Evolutionary conservation across 2,329 filamentous ascomycete genomes (phyloP).

Genomic region (Beauveria scarabaeidicola): DNA sequence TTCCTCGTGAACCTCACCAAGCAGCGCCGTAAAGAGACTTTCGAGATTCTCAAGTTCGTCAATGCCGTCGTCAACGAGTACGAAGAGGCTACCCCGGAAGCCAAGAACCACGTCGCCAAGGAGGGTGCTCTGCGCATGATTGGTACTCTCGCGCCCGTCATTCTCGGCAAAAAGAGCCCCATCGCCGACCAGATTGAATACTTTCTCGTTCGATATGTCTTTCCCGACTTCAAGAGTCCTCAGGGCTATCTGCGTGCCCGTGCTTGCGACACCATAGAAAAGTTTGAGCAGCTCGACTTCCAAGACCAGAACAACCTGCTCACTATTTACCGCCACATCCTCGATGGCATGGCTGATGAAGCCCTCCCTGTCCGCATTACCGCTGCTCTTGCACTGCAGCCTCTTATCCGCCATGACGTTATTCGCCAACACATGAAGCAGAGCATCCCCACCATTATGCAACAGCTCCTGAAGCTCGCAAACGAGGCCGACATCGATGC

Average conservation of each 20-base stretch:
- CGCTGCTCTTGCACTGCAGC: slow-evolving; percentile 86
- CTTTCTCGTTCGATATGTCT: slow-evolving; percentile 96
- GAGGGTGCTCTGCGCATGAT: slow-evolving; percentile 97
- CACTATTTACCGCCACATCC: slow-evolving; percentile 90
- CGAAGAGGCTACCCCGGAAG: slow-evolving; percentile 70
- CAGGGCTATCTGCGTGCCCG: slow-evolving; percentile 90
- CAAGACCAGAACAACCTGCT: slow-evolving; percentile 93
- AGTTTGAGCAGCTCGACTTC: slow-evolving; percentile 96
- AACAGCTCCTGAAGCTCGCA: slow-evolving; percentile 90
- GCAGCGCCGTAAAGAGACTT: slow-evolving; percentile 89
- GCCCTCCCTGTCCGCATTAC: slow-evolving; percentile 90
- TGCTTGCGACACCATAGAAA: slow-evolving; percentile 94
- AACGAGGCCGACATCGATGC: slow-evolving; percentile 98
- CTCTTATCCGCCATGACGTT: slow-evolving; percentile 88
- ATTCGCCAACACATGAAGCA: slow-evolving; percentile 94
- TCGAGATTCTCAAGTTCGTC: slow-evolving; percentile 87
- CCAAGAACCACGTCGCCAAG: slow-evolving; percentile 92
- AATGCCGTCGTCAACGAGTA: slow-evolving; percentile 93
- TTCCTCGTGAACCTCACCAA: slow-evolving; percentile 94
- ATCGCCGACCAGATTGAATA: slow-evolving; percentile 97
- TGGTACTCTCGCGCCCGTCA: slow-evolving; percentile 85
- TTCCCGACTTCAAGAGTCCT: slow-evolving; percentile 90
- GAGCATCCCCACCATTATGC: slow-evolving; percentile 98
- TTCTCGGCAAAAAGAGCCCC: slow-evolving; percentile 95
- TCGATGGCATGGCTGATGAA: slow-evolving; percentile 94